Conservation (phyloP, 805 yeast genomes). For the Myxozyma melibiosi region DNA sequence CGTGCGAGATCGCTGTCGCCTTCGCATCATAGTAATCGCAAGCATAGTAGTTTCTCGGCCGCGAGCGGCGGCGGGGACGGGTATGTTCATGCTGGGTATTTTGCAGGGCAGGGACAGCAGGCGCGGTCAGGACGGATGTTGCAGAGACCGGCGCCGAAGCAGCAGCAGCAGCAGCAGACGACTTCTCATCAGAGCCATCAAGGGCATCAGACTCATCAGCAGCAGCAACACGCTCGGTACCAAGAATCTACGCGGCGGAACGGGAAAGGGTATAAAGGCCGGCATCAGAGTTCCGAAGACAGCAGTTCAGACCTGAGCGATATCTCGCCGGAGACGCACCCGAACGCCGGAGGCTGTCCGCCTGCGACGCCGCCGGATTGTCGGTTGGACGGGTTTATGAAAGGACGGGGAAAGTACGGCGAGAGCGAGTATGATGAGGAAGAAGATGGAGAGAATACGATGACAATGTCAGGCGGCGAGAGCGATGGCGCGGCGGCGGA, state of each 20-base stretch:
- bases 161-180: background rate
- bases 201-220: background rate
- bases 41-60: background rate
- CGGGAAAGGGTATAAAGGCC: background rate
- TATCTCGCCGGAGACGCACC: slow-evolving; percentile 26
- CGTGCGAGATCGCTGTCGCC: slow-evolving; percentile 1
- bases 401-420: background rate
- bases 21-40: background rate
- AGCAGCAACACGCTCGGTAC: background rate
- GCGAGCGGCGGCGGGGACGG: background rate
- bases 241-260: background rate
- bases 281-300: slow-evolving; percentile 12
- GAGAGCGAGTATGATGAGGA: background rate
- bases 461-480: background rate
- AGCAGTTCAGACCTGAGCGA: slow-evolving; percentile 30
- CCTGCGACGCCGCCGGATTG: slow-evolving; percentile 24
- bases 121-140: too few species aligned
- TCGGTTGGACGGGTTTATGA: slow-evolving; percentile 14
- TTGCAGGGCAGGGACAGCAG: too few species aligned
- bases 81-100: background rate
- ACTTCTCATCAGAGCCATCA: background rate
- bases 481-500: slow-evolving; percentile 5
- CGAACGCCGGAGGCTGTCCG: slow-evolving; percentile 17
- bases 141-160: background rate
- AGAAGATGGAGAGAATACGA: background rate